Conservation (phyloP, 345 rosid genomes). For the Eutrema japonicum region DNA sequence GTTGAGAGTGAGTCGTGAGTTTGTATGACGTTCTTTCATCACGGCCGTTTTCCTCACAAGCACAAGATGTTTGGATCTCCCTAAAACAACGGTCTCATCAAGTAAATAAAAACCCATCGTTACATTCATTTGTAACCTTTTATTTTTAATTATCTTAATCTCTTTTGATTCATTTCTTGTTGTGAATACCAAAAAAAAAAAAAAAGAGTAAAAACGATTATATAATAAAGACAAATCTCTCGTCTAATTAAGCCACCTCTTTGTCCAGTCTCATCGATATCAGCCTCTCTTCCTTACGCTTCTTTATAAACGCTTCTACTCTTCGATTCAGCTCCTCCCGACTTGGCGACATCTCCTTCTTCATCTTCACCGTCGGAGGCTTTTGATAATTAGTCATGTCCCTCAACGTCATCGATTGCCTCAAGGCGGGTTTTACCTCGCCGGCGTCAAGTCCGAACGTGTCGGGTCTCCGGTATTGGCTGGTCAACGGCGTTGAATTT, state of each 20-base stretch:
- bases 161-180: constrained; percentile 1
- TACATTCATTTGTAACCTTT: not conserved
- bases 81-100: not conserved
- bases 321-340: constrained; percentile 81
- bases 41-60: not conserved
- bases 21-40: constrained; percentile 13
- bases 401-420: constrained; percentile 67
- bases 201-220: not conserved
- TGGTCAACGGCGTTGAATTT: constrained; percentile 54
- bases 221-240: not conserved
- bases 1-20: constrained; percentile 7
- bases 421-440: constrained; percentile 33
- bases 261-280: constrained; percentile 61
- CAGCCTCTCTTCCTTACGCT: constrained; percentile 70
- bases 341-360: constrained; percentile 60
- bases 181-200: not conserved
- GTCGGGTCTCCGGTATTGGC: constrained; percentile 56
- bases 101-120: not conserved
- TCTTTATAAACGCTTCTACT: constrained; percentile 78
- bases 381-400: constrained; percentile 60
- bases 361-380: constrained; percentile 48
- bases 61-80: not conserved
- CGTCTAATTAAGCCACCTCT: constrained; percentile 34
- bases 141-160: not conserved
- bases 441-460: constrained; percentile 21